These are phyloP conservation scores for Yamagishiella unicocca DNA, from an alignment of 139 green algal species.

Conservation along the genomic window DNA sequence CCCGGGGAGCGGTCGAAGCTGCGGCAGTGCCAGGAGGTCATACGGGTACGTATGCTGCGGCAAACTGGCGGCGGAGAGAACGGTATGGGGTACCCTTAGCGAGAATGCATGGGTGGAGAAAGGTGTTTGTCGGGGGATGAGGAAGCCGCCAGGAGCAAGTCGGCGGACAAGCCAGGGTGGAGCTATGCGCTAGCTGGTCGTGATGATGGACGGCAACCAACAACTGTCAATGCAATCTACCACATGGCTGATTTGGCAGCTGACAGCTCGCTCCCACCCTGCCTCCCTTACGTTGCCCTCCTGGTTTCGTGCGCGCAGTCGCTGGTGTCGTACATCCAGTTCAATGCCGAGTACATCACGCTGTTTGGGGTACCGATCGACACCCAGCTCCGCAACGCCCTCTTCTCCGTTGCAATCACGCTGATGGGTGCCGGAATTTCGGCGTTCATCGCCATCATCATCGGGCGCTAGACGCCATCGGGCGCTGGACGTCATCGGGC, in stretches of 20 bases:
- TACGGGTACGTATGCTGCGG: not conserved
- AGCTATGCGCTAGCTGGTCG: too few relatives aligned
- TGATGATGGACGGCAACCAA: too few relatives aligned
- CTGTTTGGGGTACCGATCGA: conserved; percentile 25
- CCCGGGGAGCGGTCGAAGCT: not conserved
- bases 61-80: too few relatives aligned
- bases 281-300: not conserved
- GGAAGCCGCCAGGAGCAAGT: too few relatives aligned
- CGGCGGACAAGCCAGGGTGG: too few relatives aligned
- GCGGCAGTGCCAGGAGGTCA: conserved; percentile 6
- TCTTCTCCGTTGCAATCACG: conserved; percentile 3
- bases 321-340: conserved; percentile 29
- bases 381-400: conserved; percentile 20
- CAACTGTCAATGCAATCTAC: too few relatives aligned
- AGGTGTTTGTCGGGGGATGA: too few relatives aligned
- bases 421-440: not conserved
- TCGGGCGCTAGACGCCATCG: not conserved
- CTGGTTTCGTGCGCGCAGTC: not conserved
- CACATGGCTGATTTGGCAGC: too few relatives aligned
- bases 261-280: too few relatives aligned
- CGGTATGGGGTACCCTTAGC: too few relatives aligned
- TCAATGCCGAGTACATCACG: conserved; percentile 32
- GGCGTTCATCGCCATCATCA: conserved; percentile 7
- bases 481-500: too few relatives aligned
- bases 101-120: too few relatives aligned